A percentile compares a stretch with the other conserved stretches of the same genome.
These are phyloP conservation scores for Quambalaria eucalypti DNA, from an alignment of 1,284 basidiomycete genomes.

Conservation along the genomic window DNA sequence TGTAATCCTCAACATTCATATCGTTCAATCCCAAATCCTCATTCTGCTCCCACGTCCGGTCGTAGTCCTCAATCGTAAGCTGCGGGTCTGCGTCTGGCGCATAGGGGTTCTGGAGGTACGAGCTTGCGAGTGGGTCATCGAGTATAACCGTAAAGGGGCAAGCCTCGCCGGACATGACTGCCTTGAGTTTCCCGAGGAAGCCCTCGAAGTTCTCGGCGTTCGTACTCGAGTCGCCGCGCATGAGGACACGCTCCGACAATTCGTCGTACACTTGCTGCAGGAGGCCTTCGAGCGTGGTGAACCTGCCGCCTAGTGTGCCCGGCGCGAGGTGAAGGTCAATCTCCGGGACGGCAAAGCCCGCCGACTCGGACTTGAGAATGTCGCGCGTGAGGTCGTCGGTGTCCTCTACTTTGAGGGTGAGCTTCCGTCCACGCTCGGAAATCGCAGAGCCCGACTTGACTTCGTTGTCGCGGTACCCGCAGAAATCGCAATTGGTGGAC, in stretches of 20 bases:
- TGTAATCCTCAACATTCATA: slow-evolving; percentile 61
- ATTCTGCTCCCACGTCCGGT: slow-evolving; percentile 80
- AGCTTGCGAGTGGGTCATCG: slow-evolving; percentile 91
- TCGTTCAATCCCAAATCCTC: slow-evolving; percentile 94
- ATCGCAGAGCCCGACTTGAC: slow-evolving; percentile 89
- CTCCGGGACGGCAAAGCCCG: slow-evolving; percentile 82
- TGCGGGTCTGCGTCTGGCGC: slow-evolving; percentile 53
- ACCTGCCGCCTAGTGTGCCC: slow-evolving; percentile 93
- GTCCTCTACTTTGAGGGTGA: slow-evolving; percentile 83
- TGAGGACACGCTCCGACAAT: slow-evolving; percentile 79
- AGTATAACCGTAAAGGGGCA: slow-evolving; percentile 65
- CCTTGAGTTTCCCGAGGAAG: slow-evolving; percentile 65
- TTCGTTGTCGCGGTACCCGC: slow-evolving; percentile 95
- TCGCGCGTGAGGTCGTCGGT: slow-evolving; percentile 87
- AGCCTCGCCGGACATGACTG: slow-evolving; percentile 31
- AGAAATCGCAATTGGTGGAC: slow-evolving; percentile 91
- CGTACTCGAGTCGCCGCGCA: slow-evolving; percentile 58
- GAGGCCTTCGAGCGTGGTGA: slow-evolving; percentile 94
- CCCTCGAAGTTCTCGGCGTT: slow-evolving; percentile 35
- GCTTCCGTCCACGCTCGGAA: slow-evolving; percentile 71
- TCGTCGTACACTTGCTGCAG: slow-evolving; percentile 92
- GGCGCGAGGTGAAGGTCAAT: slow-evolving; percentile 85
- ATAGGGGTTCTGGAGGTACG: slow-evolving; percentile 85
- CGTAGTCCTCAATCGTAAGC: slow-evolving; percentile 61
- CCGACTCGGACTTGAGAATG: slow-evolving; percentile 62